Evolutionary conservation across 768 basidiomycete species (phyloP).

Genomic region (Boletellus ananas): DNA sequence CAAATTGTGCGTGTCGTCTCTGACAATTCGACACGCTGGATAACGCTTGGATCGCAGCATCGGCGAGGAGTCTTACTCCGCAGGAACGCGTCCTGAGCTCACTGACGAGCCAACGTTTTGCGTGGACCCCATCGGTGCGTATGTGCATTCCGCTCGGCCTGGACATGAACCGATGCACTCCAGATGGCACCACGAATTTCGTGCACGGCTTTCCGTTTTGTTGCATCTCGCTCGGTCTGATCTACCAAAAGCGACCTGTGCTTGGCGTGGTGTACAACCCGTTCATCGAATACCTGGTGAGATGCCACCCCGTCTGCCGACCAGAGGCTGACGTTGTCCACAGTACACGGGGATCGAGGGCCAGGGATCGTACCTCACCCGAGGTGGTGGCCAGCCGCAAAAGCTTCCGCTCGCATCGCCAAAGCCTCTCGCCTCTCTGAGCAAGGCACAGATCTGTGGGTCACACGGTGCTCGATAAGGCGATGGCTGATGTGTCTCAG

Average conservation of each 20-base stretch:
- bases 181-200: conserved; percentile 89
- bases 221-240: conserved; percentile 88
- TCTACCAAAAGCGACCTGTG: conserved; percentile 75
- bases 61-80: conserved; percentile 89
- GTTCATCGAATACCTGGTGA: conserved; percentile 78
- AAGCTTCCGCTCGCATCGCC: conserved; percentile 65
- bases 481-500: conserved; percentile 33
- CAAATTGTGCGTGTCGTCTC: conserved; percentile 62
- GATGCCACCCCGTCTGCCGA: not conserved
- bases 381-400: conserved; percentile 40
- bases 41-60: conserved; percentile 47
- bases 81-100: conserved; percentile 62
- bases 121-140: conserved; percentile 87
- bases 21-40: not conserved
- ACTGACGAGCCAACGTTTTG: conserved; percentile 94
- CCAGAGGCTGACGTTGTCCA: not conserved
- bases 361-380: conserved; percentile 74
- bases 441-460: conserved; percentile 66
- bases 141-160: not conserved
- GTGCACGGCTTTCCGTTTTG: conserved; percentile 83
- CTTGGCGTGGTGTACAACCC: conserved; percentile 94
- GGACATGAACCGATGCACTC: not conserved
- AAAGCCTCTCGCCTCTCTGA: conserved; percentile 62
- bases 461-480: not conserved
- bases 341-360: conserved; percentile 79